A percentile compares a stretch with the other conserved stretches of the same genome.
phyloP scores from a whole-genome alignment of 2,329 filamentous ascomycete species.

The Tolypocladium cylindrosporum region DNA sequence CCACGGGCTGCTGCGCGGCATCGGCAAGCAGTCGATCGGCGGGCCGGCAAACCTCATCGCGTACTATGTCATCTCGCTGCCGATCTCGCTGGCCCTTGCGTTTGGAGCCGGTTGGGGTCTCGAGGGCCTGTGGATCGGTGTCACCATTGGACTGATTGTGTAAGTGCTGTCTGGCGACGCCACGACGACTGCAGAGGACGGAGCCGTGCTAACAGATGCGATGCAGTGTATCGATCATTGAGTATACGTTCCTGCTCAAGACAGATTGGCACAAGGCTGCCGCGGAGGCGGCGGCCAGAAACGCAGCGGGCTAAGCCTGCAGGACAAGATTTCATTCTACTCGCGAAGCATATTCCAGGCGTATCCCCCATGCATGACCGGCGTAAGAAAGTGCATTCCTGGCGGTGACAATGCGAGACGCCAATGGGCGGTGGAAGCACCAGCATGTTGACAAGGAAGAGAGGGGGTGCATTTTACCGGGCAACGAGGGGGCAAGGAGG shows the following conservation, averaged over 20 bases:
- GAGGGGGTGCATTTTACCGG: not conserved
- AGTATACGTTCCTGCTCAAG: conserved; percentile 41
- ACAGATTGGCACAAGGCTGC: conserved; percentile 45
- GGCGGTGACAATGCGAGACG: not conserved
- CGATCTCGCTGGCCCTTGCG: conserved; percentile 67
- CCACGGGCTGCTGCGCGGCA: conserved; percentile 75
- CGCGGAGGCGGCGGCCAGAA: conserved; percentile 41
- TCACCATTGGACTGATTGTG: conserved; percentile 61
- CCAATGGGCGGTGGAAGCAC: not conserved
- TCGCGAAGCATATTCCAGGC: not conserved
- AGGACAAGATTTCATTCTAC: not conserved
- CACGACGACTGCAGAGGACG: not conserved
- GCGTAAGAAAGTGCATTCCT: not conserved
- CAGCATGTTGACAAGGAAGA: not conserved
- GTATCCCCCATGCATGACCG: not conserved
- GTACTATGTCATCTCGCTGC: conserved; percentile 81
- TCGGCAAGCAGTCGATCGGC: conserved; percentile 82
- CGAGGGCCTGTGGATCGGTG: conserved; percentile 71
- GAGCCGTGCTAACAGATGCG: not conserved
- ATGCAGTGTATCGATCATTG: conserved; percentile 37
- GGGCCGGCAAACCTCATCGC: conserved; percentile 79
- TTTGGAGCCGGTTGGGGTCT: conserved; percentile 73
- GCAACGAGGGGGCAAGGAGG: not conserved
- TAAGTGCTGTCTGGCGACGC: conserved; percentile 22
- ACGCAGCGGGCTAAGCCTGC: conserved; percentile 29